Evolutionary conservation across 352 stramenopile species (phyloP).

Genomic region (Phytophthora idaei): DNA sequence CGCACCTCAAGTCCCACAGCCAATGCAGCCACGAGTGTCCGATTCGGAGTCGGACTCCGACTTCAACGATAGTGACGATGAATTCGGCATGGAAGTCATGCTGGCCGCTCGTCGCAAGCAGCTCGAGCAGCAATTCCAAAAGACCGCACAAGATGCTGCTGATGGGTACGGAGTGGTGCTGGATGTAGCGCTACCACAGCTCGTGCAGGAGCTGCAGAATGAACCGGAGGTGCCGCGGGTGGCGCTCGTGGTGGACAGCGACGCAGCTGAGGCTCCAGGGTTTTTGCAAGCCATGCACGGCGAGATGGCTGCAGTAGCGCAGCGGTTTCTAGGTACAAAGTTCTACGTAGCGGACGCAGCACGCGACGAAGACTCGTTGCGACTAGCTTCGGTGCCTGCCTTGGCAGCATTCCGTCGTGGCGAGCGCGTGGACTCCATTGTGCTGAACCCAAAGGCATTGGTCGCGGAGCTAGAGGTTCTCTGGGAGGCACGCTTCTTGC

Average conservation of each 20-base stretch:
- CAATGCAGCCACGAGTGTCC: constrained; percentile 1
- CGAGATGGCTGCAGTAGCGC: constrained; percentile 51
- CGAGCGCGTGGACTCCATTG: constrained; percentile 51
- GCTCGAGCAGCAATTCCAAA: constrained; percentile 54
- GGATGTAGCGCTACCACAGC: constrained; percentile 25
- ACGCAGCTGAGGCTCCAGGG: not conserved
- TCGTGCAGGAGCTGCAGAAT: constrained; percentile 47
- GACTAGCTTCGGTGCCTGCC: constrained; percentile 38
- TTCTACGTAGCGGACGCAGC: constrained; percentile 48
- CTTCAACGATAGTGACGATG: constrained; percentile 56
- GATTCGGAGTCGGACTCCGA: constrained; percentile 38
- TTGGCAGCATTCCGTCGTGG: constrained; percentile 58
- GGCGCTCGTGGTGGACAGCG: constrained; percentile 39
- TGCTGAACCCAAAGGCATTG: constrained; percentile 47
- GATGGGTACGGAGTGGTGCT: constrained; percentile 63
- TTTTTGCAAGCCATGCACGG: constrained; percentile 38
- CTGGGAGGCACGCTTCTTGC: constrained; percentile 64
- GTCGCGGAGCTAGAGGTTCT: constrained; percentile 36
- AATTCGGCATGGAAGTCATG: constrained; percentile 44
- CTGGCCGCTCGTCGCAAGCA: constrained; percentile 47
- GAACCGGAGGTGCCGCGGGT: constrained; percentile 48
- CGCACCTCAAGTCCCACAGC: constrained; percentile 8
- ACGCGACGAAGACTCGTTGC: constrained; percentile 36
- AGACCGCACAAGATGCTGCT: constrained; percentile 45
- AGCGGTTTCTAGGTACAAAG: constrained; percentile 60